These are phyloP conservation scores for Mycena kentingensis DNA, from an alignment of 768 basidiomycete species.

Conservation along the genomic window DNA sequence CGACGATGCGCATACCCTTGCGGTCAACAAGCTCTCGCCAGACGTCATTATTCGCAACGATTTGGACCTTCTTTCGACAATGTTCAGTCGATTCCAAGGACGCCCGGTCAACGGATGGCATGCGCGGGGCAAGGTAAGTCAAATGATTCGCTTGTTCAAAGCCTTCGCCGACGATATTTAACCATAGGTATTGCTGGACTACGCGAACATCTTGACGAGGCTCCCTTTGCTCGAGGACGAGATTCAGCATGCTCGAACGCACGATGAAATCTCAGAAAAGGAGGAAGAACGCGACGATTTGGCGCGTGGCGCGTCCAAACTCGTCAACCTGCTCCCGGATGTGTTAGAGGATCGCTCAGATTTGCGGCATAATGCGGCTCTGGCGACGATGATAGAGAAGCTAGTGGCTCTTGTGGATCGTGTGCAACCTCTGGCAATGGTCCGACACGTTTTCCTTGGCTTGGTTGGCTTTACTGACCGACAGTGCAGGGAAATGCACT, in stretches of 20 bases:
- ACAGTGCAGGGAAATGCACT: slow-evolving; percentile 45
- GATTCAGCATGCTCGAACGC: slow-evolving; percentile 8
- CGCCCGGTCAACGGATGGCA: slow-evolving; percentile 75
- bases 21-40: slow-evolving; percentile 83
- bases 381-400: slow-evolving; percentile 72
- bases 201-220: slow-evolving; percentile 61
- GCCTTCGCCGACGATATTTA: too few species aligned
- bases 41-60: slow-evolving; percentile 80
- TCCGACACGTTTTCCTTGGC: slow-evolving; percentile 36
- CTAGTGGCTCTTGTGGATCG: slow-evolving; percentile 62
- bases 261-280: slow-evolving; percentile 2
- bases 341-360: slow-evolving; percentile 60
- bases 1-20: slow-evolving; percentile 78
- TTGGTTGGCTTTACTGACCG: slow-evolving; percentile 8
- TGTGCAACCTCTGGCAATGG: slow-evolving; percentile 60
- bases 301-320: slow-evolving; percentile 57
- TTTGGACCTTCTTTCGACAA: slow-evolving; percentile 57
- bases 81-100: slow-evolving; percentile 69
- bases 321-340: slow-evolving; percentile 71
- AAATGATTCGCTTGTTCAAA: slow-evolving; percentile 4
- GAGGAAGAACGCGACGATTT: slow-evolving; percentile 54
- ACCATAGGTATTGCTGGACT: slow-evolving; percentile 44
- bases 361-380: slow-evolving; percentile 66
- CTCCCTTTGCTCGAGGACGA: slow-evolving; percentile 52
- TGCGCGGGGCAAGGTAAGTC: slow-evolving; percentile 74